phyloP scores from a whole-genome alignment of 192 early-diverging fungal genomes.

The Coemansia sp. region DNA sequence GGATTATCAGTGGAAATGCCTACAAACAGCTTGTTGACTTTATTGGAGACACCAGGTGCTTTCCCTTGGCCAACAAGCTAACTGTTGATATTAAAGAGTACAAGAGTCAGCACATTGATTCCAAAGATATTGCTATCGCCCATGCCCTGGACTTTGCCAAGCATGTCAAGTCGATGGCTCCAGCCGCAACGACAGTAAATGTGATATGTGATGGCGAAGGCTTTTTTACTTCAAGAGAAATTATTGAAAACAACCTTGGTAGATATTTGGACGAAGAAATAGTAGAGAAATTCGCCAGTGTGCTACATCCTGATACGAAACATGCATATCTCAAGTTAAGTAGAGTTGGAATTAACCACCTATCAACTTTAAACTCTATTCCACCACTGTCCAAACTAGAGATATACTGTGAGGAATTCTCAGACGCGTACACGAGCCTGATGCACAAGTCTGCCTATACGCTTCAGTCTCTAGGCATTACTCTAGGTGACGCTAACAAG shows the following conservation, averaged over 20 bases:
- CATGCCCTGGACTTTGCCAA: neutral
- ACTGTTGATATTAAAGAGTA: neutral
- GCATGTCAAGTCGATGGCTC: neutral
- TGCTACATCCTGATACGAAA: neutral
- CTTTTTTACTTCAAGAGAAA: neutral
- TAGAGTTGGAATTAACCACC: neutral
- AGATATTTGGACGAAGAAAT: neutral
- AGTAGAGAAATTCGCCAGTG: neutral
- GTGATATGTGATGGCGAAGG: neutral
- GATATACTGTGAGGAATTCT: no score
- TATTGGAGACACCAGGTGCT: neutral
- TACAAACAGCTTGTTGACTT: neutral
- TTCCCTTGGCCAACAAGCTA: neutral
- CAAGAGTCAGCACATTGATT: neutral
- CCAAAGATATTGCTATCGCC: neutral
- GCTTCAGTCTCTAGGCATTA: neutral
- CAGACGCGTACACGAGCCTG: neutral
- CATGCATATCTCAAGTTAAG: neutral
- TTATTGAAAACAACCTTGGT: neutral
- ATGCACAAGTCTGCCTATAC: neutral
- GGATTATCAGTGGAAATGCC: neutral
- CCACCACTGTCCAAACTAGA: neutral
- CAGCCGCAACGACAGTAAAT: neutral
- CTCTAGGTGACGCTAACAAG: neutral
- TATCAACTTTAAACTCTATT: neutral